These are phyloP conservation scores for Dentipellis fragilis DNA, from an alignment of 768 basidiomycete species.

Conservation along the genomic window DNA sequence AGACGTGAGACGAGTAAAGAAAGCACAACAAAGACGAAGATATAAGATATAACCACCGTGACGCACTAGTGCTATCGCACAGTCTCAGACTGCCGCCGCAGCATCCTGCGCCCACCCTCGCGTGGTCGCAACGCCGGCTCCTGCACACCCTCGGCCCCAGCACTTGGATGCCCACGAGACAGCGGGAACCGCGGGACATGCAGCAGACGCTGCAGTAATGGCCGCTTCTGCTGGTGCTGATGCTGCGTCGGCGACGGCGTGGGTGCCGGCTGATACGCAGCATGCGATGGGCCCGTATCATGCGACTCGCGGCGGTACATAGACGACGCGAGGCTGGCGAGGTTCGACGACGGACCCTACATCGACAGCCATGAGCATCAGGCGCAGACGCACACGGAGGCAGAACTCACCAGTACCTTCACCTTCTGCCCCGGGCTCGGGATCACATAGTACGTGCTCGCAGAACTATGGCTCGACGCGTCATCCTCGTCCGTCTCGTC, in stretches of 20 bases:
- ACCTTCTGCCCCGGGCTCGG: constrained; percentile 66
- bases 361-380: background rate
- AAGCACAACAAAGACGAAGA: background rate
- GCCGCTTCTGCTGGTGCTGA: constrained; percentile 7
- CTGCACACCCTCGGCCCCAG: background rate
- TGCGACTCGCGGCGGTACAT: constrained; percentile 4
- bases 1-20: too few relatives aligned
- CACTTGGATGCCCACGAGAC: background rate
- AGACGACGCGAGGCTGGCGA: constrained; percentile 8
- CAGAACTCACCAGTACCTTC: constrained; percentile 60
- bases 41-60: too few relatives aligned
- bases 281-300: background rate
- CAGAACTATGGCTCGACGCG: constrained; percentile 41
- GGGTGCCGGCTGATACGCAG: background rate
- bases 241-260: constrained; percentile 1
- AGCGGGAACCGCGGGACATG: constrained; percentile 8
- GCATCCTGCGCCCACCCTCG: background rate
- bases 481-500: constrained; percentile 19
- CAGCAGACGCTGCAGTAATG: constrained; percentile 11
- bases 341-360: constrained; percentile 6
- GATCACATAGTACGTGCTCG: constrained; percentile 67
- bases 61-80: too few relatives aligned
- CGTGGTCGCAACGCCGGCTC: background rate
- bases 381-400: background rate
- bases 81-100: background rate